Percentiles rank a stretch among this genome's conserved stretches.
Evolutionary conservation across 257 asterid species (phyloP).

Genomic region (Fraxinus excelsior): DNA sequence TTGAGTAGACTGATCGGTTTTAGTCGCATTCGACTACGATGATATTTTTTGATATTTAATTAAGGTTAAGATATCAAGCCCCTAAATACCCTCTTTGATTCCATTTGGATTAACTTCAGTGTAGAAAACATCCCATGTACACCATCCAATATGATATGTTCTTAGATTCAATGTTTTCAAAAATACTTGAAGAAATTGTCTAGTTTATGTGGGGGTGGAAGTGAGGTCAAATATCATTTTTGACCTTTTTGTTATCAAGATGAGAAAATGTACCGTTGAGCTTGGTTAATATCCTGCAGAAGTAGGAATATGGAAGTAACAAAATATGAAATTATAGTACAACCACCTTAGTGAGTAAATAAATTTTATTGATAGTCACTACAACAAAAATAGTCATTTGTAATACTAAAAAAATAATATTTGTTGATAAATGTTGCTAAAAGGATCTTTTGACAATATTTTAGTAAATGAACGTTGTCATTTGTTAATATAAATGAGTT

Average conservation of each 20-base stretch:
- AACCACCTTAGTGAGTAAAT: neutral
- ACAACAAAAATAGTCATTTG: too few relatives aligned
- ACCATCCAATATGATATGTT: constrained; percentile 52
- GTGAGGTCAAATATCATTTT: neutral
- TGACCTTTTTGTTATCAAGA: constrained; percentile 48
- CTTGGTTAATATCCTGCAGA: constrained; percentile 47
- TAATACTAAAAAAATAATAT: too few relatives aligned
- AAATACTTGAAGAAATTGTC: neutral
- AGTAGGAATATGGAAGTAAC: constrained; percentile 1
- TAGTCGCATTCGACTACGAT: neutral
- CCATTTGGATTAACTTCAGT: constrained; percentile 56
- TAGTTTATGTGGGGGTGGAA: too few relatives aligned
- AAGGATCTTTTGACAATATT: too few relatives aligned
- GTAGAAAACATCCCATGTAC: constrained; percentile 86
- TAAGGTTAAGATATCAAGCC: constrained; percentile 18
- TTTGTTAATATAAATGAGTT: too few relatives aligned
- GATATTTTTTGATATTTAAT: neutral
- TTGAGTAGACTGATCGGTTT: neutral
- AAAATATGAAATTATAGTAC: constrained; percentile 7
- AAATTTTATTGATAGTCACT: constrained; percentile 1
- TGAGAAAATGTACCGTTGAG: constrained; percentile 48
- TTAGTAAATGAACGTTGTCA: too few relatives aligned
- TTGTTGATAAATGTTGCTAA: too few relatives aligned
- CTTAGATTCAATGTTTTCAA: neutral
- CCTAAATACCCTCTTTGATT: constrained; percentile 51